These are phyloP conservation scores for Primulina tabacum DNA, from an alignment of 257 asterid genomes.

Conservation along the genomic window DNA sequence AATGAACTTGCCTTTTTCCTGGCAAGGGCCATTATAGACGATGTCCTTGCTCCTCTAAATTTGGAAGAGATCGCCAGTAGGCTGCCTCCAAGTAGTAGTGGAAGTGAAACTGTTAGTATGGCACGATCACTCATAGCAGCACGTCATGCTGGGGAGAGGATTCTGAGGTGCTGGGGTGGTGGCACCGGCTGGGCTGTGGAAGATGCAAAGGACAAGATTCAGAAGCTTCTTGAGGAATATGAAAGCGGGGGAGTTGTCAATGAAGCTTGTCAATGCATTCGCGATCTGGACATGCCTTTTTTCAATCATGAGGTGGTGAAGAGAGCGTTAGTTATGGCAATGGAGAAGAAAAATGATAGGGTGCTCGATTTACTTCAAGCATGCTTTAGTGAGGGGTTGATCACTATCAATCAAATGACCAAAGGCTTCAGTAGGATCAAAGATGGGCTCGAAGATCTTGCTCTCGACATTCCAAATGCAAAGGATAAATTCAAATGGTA, in stretches of 20 bases:
- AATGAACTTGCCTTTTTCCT: constrained; percentile 85
- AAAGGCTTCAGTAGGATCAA: constrained; percentile 82
- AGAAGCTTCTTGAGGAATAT: constrained; percentile 90
- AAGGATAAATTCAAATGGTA: constrained; percentile 69
- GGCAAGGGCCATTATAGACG: constrained; percentile 89
- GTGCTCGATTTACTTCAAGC: constrained; percentile 74
- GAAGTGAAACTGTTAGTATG: constrained; percentile 65
- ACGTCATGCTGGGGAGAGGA: constrained; percentile 99
- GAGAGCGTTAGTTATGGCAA: constrained; percentile 96
- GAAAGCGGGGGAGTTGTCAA: constrained; percentile 84
- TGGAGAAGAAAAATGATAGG: constrained; percentile 98
- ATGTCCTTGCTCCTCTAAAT: constrained; percentile 84
- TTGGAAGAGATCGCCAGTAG: constrained; percentile 63
- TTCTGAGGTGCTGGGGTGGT: constrained; percentile 99
- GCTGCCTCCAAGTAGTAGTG: constrained; percentile 69
- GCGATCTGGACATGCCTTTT: constrained; percentile 88
- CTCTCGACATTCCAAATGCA: constrained; percentile 93
- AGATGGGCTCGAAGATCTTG: constrained; percentile 90
- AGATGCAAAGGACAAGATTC: constrained; percentile 95
- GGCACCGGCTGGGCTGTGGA: constrained; percentile 99
- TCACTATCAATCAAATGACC: constrained; percentile 89
- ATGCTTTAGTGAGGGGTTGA: constrained; percentile 83
- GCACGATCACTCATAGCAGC: constrained; percentile 84
- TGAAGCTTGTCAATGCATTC: constrained; percentile 96
- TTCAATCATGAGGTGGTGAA: constrained; percentile 97